Evolutionary conservation across 1,284 basidiomycete genomes (phyloP).

Genomic region (Cerioporus squamosus): DNA sequence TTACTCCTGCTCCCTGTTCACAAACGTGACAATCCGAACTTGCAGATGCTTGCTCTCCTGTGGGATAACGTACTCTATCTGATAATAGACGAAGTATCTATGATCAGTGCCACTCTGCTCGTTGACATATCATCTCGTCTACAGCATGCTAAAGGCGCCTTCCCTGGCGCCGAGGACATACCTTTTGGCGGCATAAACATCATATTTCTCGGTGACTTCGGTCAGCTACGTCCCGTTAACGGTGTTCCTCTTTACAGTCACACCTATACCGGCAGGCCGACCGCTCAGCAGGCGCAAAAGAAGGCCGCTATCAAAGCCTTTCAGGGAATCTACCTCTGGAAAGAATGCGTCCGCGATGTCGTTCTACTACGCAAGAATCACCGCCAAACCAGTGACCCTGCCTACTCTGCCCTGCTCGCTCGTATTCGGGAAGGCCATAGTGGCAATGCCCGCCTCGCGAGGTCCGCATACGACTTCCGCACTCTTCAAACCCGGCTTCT

Average conservation of each 20-base stretch:
- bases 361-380: background rate
- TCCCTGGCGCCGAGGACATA: background rate
- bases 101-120: constrained; percentile 1
- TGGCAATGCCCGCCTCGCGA: background rate
- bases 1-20: constrained; percentile 8
- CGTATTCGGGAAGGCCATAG: background rate
- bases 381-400: background rate
- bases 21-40: background rate
- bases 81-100: constrained; percentile 7
- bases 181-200: constrained; percentile 21
- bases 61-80: background rate
- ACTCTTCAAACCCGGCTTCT: background rate
- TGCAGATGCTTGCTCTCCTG: background rate
- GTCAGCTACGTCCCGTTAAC: constrained; percentile 13
- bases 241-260: background rate
- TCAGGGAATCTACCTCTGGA: background rate
- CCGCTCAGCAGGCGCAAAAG: background rate
- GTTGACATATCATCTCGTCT: background rate
- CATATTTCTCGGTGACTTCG: constrained; percentile 21
- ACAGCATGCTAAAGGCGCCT: background rate
- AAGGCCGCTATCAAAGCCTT: background rate
- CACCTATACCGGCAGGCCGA: background rate
- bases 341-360: background rate
- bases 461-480: background rate
- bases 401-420: background rate